Base-by-base conservation (phyloP, 495 filamentous ascomycete genomes). In the Neurospora sp. region DNA sequence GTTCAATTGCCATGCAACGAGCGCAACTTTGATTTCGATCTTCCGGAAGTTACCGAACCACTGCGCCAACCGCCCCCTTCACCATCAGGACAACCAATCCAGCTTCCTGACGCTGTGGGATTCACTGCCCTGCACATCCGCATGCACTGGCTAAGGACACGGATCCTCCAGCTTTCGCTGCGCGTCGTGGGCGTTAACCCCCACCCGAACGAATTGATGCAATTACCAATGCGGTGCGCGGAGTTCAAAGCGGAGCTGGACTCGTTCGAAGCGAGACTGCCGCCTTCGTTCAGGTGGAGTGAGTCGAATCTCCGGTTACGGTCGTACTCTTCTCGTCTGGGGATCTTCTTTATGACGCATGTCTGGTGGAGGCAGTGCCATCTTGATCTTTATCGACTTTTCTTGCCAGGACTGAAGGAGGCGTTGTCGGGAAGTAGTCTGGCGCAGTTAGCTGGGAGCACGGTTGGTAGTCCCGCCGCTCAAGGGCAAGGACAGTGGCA, bases 11-110 rank as follows among this genome's bases (percentile, higher is more conserved):
- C 85, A 0, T 86, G 85, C 74, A 87, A 85, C 76, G 85, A 87
- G 75, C 83, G 84, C 9, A 85, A 86, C 73, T 87, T 87, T 40
- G 85, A 86, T 73, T 84, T 86, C 72, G 85, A 86, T 76, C 80
- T 86, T 9, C 84, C 85, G 1, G 83, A 85, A 73, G 76, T 79
- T 4, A 86, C 85, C 7, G 85, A 85, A 71, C 78, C 80, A 42
- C 80, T 86, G 8, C 77, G 79, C 19, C 79, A 80, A 1, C n/a
- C n/a, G n/a, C n/a, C n/a, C n/a, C n/a, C n/a, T n/a, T n/a, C n/a
- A n/a, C n/a, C 81, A 1, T 71, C 72, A 0, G 75, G 76, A 0
- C 66, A 73, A 3, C 66, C 74, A 8, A 70, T 77, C 21, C 80
- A 79, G 17, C 81, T 86, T 2, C 80, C 82, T 1, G 84, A 86